A percentile compares a stretch with the other conserved stretches of the same genome.
Conservation (phyloP, 1,139 yeast genomes). For the Hyphopichia buzzinii region DNA sequence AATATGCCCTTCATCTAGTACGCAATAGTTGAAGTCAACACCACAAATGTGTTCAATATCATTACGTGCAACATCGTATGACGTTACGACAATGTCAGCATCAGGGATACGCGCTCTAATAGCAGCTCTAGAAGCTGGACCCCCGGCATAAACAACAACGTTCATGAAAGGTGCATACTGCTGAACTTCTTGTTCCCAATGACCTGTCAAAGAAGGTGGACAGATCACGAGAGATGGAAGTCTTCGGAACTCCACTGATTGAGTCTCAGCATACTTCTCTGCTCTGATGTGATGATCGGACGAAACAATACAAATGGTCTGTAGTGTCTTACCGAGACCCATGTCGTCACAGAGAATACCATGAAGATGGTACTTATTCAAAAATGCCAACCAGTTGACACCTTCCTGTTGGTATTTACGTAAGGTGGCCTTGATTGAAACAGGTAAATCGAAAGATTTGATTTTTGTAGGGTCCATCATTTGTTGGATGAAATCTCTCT, state of each 20-base stretch:
- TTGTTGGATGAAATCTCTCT: conserved; percentile 91
- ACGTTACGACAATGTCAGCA: conserved; percentile 85
- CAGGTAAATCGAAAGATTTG: conserved; percentile 84
- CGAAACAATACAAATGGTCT: conserved; percentile 94
- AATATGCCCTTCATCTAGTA: conserved; percentile 96
- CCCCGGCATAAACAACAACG: conserved; percentile 87
- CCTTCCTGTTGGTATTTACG: conserved; percentile 98
- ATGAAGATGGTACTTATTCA: conserved; percentile 91
- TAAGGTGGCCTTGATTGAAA: conserved; percentile 86
- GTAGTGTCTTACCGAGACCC: conserved; percentile 98
- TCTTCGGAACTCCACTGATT: conserved; percentile 65
- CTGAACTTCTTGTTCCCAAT: conserved; percentile 95
- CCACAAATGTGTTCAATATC: conserved; percentile 66
- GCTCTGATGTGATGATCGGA: conserved; percentile 90
- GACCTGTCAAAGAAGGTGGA: conserved; percentile 97
- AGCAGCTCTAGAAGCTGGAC: conserved; percentile 70
- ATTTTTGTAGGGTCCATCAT: conserved; percentile 98
- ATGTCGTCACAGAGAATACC: conserved; percentile 98
- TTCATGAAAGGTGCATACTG: conserved; percentile 88
- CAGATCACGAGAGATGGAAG: conserved; percentile 86
- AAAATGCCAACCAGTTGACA: conserved; percentile 95
- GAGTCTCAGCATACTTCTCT: conserved; percentile 60
- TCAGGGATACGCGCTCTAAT: conserved; percentile 52
- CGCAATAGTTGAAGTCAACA: conserved; percentile 87
- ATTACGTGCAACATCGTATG: conserved; percentile 94